These are phyloP conservation scores for Cyclotella choctawhatcheeana DNA, from an alignment of 108 stramenopile species.

Conservation along the genomic window DNA sequence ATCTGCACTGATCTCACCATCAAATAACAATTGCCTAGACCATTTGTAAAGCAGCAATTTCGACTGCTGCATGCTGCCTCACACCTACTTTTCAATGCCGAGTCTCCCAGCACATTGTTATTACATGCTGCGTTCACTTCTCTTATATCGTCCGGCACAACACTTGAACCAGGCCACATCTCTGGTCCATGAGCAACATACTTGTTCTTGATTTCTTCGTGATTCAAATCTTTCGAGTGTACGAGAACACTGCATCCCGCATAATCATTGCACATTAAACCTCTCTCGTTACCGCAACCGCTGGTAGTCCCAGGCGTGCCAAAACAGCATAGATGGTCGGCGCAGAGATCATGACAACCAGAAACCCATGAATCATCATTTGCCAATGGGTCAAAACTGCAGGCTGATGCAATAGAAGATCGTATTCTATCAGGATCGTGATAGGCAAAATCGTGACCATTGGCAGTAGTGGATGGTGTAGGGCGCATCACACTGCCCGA, in stretches of 20 bases:
- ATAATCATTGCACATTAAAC: slow-evolving; percentile 26
- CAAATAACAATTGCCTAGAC: slow-evolving; percentile 27
- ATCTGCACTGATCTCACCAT: slow-evolving; percentile 8
- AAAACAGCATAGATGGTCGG: slow-evolving; percentile 35
- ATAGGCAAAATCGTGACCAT: slow-evolving; percentile 7
- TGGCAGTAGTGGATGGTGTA: slow-evolving; percentile 1
- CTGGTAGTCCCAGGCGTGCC: slow-evolving; percentile 19
- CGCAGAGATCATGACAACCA: slow-evolving; percentile 31
- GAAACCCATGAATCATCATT: slow-evolving; percentile 27
- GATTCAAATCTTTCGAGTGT: background rate
- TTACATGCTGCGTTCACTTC: slow-evolving; percentile 21
- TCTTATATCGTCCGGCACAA: slow-evolving; percentile 4
- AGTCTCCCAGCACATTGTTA: slow-evolving; percentile 8
- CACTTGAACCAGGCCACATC: background rate
- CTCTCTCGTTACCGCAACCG: slow-evolving; percentile 30
- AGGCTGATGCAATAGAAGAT: slow-evolving; percentile 9
- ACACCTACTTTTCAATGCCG: slow-evolving; percentile 13
- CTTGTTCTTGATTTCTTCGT: background rate
- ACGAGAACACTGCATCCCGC: slow-evolving; percentile 24
- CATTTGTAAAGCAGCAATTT: slow-evolving; percentile 33
- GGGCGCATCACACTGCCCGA: background rate
- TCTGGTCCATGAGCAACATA: background rate
- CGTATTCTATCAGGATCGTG: slow-evolving; percentile 9
- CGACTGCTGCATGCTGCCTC: slow-evolving; percentile 22
- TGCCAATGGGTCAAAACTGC: slow-evolving; percentile 9